Base-by-base conservation (phyloP, 2,329 filamentous ascomycete genomes). In the Neonectria magnoliae region DNA sequence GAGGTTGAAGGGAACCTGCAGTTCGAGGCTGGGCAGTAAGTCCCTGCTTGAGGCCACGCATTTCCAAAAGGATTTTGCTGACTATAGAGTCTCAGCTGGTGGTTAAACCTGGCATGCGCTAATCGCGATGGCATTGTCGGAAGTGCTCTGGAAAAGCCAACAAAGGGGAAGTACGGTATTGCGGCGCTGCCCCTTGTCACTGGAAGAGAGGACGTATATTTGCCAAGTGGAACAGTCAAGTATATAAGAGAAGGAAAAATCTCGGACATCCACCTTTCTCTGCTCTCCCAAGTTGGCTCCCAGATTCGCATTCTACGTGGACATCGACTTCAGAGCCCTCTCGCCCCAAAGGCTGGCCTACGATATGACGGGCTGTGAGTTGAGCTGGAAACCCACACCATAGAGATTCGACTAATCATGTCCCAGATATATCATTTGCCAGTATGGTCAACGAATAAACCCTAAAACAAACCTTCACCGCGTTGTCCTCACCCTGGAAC, bases 301-400 rank as follows among this genome's bases (percentile, higher is more conserved):
- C 78, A 80, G 11, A 81, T 88, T 48, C 82, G 85, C 18, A 77
- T 89, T n/a, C 73, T 89, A 25, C 77, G 87, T 51, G 85, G 86
- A 2, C 77, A 84, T 64, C 76, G 75, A 33, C 78, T 89, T 20
- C 81, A 81, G 66, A 88, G 86, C 60, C 78, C 81, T 1, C 79
- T 83, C 61, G 85, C 87, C 4, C 87, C 87, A 1, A 71, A 73
- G 38, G 84, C 79, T 2, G 87, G 87, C 2, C 71, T 89, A 29
- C 79, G 87, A 64, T 89, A 88, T 65, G 87, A 89, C 71, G 87
- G 87, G 55, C 68, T 87, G 85, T 88, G 77, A 75, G 85, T 78
- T 25, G 18, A 22, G 13, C 14, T 16, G 42, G 38, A 42, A 22
- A 18, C 7, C 14, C 16, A 8, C 8, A 16, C 5, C 29, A 20